These are phyloP conservation scores for Venturia aucupariae DNA, from an alignment of 2,329 filamentous ascomycete species.

Conservation along the genomic window DNA sequence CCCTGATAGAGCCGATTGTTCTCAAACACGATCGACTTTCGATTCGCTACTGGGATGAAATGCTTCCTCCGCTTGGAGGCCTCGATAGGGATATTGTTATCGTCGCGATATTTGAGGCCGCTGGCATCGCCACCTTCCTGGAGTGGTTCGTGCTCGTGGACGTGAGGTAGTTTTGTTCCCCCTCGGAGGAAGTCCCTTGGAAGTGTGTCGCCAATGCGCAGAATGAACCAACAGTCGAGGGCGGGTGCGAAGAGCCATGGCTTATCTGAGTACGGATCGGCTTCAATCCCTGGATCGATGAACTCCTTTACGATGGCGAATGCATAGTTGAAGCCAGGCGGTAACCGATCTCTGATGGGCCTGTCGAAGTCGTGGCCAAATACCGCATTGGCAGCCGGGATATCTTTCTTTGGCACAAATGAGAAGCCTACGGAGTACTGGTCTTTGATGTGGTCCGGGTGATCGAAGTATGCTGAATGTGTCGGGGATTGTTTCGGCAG, in stretches of 20 bases:
- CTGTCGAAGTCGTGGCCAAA: constrained; percentile 95
- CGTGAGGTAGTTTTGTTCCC: neutral
- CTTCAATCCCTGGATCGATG: constrained; percentile 84
- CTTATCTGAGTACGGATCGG: constrained; percentile 77
- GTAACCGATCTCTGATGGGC: constrained; percentile 76
- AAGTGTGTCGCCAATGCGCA: constrained; percentile 5
- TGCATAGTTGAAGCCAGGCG: constrained; percentile 76
- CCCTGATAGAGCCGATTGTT: constrained; percentile 50
- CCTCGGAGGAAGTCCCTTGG: neutral
- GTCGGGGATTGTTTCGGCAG: constrained; percentile 13
- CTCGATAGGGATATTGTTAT: constrained; percentile 31
- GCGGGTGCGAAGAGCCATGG: constrained; percentile 81
- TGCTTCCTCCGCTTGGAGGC: constrained; percentile 46
- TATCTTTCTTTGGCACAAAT: constrained; percentile 59
- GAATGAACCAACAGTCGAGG: constrained; percentile 29
- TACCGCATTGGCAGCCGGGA: constrained; percentile 64
- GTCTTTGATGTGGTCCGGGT: constrained; percentile 43
- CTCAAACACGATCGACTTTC: constrained; percentile 53
- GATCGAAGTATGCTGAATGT: neutral
- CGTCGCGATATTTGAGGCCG: constrained; percentile 27
- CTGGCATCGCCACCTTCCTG: constrained; percentile 4
- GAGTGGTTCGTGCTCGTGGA: neutral
- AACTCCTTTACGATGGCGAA: constrained; percentile 82
- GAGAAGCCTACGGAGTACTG: constrained; percentile 78
- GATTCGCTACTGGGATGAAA: constrained; percentile 47